phyloP scores from a whole-genome alignment of 495 filamentous ascomycete genomes.

The Eremomyces bilateralis region DNA sequence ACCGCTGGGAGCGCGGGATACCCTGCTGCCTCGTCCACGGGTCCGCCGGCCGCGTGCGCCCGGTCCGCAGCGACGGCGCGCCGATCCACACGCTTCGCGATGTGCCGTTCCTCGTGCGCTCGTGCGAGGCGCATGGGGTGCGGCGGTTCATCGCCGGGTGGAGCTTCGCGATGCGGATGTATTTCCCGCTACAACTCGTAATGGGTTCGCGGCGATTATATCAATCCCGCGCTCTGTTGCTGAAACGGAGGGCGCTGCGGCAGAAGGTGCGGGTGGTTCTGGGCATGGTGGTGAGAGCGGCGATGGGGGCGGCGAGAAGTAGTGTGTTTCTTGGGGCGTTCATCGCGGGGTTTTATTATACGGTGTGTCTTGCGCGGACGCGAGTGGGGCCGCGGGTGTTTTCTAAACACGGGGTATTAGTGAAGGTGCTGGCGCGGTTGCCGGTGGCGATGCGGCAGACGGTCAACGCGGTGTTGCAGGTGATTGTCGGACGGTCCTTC shows the following conservation, averaged over 20 bases:
- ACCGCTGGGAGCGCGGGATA: slow-evolving; percentile 47
- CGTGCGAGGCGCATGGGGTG: slow-evolving; percentile 57
- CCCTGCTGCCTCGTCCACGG: slow-evolving; percentile 82
- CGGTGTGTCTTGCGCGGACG: slow-evolving; percentile 63
- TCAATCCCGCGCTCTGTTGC: slow-evolving; percentile 2
- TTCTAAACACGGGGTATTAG: slow-evolving; percentile 26
- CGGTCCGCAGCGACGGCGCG: neutral
- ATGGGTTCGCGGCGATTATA: slow-evolving; percentile 20
- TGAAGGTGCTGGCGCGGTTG: too few species aligned
- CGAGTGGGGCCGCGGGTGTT: slow-evolving; percentile 55
- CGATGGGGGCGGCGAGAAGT: slow-evolving; percentile 43
- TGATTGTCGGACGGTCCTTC: too few species aligned
- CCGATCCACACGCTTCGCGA: too few species aligned
- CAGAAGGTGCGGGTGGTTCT: slow-evolving; percentile 16
- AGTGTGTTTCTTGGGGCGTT: slow-evolving; percentile 70
- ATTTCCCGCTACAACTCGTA: slow-evolving; percentile 55
- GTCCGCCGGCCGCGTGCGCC: slow-evolving; percentile 19
- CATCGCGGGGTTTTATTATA: slow-evolving; percentile 70
- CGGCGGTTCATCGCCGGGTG: slow-evolving; percentile 51
- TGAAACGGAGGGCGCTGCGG: neutral
- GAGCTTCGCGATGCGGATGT: slow-evolving; percentile 53
- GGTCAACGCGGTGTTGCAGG: too few species aligned
- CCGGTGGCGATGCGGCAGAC: too few species aligned
- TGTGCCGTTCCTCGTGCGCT: too few species aligned
- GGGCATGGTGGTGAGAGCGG: slow-evolving; percentile 23